phyloP scores from a whole-genome alignment of 2,329 filamentous ascomycete genomes.

The Neofusicoccum parvum region DNA sequence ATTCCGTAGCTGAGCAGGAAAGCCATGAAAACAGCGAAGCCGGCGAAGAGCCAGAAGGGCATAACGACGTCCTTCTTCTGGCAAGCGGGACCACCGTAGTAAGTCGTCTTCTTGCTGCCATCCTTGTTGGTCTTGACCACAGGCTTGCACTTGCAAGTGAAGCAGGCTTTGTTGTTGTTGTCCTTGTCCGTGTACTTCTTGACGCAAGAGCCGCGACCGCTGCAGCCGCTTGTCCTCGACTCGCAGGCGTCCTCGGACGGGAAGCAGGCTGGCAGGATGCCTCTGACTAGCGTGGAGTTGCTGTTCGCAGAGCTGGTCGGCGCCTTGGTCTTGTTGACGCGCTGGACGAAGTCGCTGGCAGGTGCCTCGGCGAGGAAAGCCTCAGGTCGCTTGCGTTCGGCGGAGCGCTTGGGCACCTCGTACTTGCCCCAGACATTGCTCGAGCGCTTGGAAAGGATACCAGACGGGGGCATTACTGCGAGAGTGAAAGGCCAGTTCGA shows the following conservation, averaged over 20 bases:
- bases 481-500: conserved; percentile 34
- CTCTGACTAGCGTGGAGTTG: conserved; percentile 32
- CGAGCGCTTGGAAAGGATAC: conserved; percentile 34
- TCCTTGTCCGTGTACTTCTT: conserved; percentile 62
- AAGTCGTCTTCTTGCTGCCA: conserved; percentile 61
- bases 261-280: conserved; percentile 75
- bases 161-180: conserved; percentile 62
- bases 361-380: conserved; percentile 13
- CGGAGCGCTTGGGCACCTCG: conserved; percentile 20
- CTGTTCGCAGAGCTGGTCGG: conserved; percentile 29
- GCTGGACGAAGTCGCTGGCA: conserved; percentile 6
- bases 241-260: conserved; percentile 67
- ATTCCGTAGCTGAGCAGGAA: conserved; percentile 71
- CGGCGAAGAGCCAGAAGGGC: conserved; percentile 83
- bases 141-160: conserved; percentile 72
- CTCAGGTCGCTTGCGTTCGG: conserved; percentile 9
- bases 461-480: conserved; percentile 39
- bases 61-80: conserved; percentile 89
- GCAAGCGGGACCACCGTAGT: conserved; percentile 85
- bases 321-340: conserved; percentile 31
- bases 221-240: conserved; percentile 74
- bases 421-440: conserved; percentile 40
- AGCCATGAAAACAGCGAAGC: conserved; percentile 71
- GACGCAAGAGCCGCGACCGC: conserved; percentile 76
- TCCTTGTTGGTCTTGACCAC: conserved; percentile 55